Evolutionary conservation across 805 yeast species (phyloP).

Genomic region (Barnettozyma populi): DNA sequence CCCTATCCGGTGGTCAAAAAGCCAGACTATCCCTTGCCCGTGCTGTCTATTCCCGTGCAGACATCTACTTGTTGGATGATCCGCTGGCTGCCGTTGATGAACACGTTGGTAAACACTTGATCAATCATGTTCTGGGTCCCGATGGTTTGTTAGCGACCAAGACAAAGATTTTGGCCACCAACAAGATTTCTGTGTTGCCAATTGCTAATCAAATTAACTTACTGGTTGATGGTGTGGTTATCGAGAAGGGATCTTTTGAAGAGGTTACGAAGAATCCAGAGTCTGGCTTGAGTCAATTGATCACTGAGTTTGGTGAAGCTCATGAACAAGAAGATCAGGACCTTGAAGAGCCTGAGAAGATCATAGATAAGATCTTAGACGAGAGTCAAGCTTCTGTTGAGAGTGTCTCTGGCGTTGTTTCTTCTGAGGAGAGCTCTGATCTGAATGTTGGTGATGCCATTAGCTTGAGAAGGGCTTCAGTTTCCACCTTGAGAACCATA

Average conservation of each 20-base stretch:
- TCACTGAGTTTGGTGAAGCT: constrained; percentile 53
- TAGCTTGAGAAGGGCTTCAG: constrained; percentile 60
- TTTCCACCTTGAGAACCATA: constrained; percentile 38
- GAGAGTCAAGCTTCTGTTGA: constrained; percentile 3
- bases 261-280: constrained; percentile 41
- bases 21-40: constrained; percentile 92
- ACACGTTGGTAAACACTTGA: constrained; percentile 86
- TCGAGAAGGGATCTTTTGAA: constrained; percentile 60
- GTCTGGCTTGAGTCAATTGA: constrained; percentile 48
- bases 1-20: constrained; percentile 96
- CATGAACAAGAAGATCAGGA: constrained; percentile 1
- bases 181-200: constrained; percentile 74
- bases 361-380: constrained; percentile 13
- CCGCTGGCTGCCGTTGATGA: constrained; percentile 96
- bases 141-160: constrained; percentile 70
- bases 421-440: constrained; percentile 24
- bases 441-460: constrained; percentile 29
- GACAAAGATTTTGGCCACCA: constrained; percentile 78
- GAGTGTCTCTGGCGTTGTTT: constrained; percentile 13
- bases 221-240: constrained; percentile 61
- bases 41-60: constrained; percentile 94
- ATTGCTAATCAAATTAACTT: constrained; percentile 67
- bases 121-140: constrained; percentile 77
- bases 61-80: constrained; percentile 85
- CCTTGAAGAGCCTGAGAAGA: constrained; percentile 25